Evolutionary conservation across 805 yeast genomes (phyloP), one percentile per base, ranked within the genome.

Genomic region (Metahyphopichia silvanorum): DNA sequence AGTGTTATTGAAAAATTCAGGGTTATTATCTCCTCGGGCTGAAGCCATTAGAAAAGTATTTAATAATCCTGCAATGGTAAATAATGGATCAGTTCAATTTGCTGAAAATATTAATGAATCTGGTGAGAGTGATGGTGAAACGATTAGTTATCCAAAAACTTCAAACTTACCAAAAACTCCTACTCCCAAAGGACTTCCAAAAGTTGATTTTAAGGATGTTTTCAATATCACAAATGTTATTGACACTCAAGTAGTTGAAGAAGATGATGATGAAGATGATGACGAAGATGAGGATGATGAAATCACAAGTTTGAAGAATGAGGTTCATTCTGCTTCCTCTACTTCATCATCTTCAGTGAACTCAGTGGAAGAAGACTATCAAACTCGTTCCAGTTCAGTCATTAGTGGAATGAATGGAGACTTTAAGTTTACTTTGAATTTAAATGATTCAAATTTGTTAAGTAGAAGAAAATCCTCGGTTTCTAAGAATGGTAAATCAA

Each of bases 391-490:
- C n/a, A 55, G 62, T 10, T 56, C 65, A 3, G 58, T 65, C 4
- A 59, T 65, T 12, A 58, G 68, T 11, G 66, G 66, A 13, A 52
- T 59, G 2, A 60, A 54, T 30, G 69, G 67, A 4, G 69, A 62
- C 32, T 61, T 53, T 42, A 65, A 66, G 40, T 77, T 82, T 42
- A 82, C 82, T 33, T 63, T 82, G 37, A 77, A 74, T 39, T 54
- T 82, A 47, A 77, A 77, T 35, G 82, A 81, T 14, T 77, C 86
- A 27, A 80, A 82, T 20, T 55, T 82, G 38, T 57, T 82, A 23
- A 73, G 77, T 28, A 63, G 87, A 34, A 62, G 87, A 29, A 68
- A 67, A 39, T 55, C 63, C 4, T 55, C 63, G 3, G 47, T 51
- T 3, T 25, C 25, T 6, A 33, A n/a, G 24, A 12, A 14, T 19